Conservation (phyloP, 441 rosid species). For the Omphalea diandra region DNA sequence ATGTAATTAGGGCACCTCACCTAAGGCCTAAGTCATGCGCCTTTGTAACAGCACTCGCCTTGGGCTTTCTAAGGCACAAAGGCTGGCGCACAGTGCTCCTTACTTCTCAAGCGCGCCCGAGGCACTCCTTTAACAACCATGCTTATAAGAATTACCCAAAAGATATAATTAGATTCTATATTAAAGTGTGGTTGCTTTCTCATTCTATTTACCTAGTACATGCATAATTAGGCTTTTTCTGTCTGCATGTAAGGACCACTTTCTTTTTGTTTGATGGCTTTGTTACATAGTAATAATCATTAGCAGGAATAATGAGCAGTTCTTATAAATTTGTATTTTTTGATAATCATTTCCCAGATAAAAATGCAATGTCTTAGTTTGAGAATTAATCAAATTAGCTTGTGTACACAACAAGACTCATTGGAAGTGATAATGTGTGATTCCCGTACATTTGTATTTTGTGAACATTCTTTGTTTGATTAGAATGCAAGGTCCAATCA, state of each 20-base stretch:
- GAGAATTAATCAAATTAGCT: background rate
- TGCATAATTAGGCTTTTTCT: background rate
- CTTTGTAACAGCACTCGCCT: too few relatives aligned
- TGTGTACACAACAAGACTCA: too few relatives aligned
- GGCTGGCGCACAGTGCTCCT: too few relatives aligned
- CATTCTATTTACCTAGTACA: background rate
- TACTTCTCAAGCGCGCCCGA: background rate
- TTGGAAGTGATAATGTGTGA: too few relatives aligned
- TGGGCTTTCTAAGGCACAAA: too few relatives aligned
- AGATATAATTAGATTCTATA: background rate
- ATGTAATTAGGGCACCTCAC: too few relatives aligned
- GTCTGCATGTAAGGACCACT: too few relatives aligned
- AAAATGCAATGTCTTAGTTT: background rate
- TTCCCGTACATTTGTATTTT: too few relatives aligned
- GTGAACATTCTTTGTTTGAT: too few relatives aligned
- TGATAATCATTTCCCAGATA: background rate
- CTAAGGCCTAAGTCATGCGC: too few relatives aligned
- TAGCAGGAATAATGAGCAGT: background rate
- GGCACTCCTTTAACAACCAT: background rate
- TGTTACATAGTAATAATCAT: background rate
- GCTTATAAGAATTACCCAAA: background rate
- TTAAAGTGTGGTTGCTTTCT: background rate
- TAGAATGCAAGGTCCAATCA: too few relatives aligned
- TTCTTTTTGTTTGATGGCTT: background rate
- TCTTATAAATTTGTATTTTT: background rate